These are phyloP conservation scores for Rhizopus delemar DNA, from an alignment of 371 early-diverging fungal genomes.

Conservation along the genomic window DNA sequence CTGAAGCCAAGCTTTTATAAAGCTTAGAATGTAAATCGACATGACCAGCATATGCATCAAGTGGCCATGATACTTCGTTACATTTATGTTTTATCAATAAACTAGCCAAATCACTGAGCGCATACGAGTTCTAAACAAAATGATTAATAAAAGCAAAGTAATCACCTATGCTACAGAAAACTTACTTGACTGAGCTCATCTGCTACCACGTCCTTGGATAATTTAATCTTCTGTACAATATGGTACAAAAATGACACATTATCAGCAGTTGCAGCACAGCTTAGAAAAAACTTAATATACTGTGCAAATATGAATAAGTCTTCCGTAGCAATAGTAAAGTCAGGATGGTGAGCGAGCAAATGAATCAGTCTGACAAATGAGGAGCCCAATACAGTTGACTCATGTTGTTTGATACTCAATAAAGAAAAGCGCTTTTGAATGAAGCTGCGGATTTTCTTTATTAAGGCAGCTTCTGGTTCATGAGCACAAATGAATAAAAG, in stretches of 20 bases:
- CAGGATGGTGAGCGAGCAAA: conserved; percentile 89
- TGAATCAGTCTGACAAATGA: conserved; percentile 73
- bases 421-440: conserved; percentile 32
- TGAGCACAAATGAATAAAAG: conserved; percentile 80
- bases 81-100: conserved; percentile 74
- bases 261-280: conserved; percentile 73
- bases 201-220: conserved; percentile 61
- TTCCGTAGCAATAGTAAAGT: conserved; percentile 65
- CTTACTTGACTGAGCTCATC: conserved; percentile 55
- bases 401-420: conserved; percentile 10
- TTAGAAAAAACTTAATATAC: conserved; percentile 86
- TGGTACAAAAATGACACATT: conserved; percentile 85
- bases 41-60: conserved; percentile 67
- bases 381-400: conserved; percentile 55
- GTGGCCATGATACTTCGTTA: conserved; percentile 67
- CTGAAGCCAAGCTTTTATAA: conserved; percentile 44
- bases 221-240: conserved; percentile 77
- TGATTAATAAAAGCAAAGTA: background rate
- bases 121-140: conserved; percentile 69
- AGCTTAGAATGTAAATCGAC: conserved; percentile 66
- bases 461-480: conserved; percentile 78
- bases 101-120: conserved; percentile 81
- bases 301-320: conserved; percentile 52
- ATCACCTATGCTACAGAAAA: background rate
- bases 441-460: conserved; percentile 41